These are phyloP conservation scores for Fraxinus ornus DNA, from an alignment of 305 asterid genomes.

Conservation along the genomic window DNA sequence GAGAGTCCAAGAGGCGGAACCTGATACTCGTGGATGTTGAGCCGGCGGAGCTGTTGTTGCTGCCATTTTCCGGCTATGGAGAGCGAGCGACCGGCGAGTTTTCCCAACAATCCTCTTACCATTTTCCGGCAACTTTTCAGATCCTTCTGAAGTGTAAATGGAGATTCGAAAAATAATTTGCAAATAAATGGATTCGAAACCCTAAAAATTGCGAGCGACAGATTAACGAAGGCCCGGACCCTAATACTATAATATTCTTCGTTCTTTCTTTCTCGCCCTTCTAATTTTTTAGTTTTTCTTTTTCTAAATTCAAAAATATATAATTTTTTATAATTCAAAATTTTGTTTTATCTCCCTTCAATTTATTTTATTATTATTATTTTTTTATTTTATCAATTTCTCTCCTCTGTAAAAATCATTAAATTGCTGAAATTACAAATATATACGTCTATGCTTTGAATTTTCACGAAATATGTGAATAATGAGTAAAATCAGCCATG, in stretches of 20 bases:
- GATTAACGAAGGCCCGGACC: slow-evolving; percentile 5
- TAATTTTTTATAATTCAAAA: too few relatives aligned
- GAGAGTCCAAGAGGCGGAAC: slow-evolving; percentile 29
- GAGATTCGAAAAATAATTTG: slow-evolving; percentile 4
- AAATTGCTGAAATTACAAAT: too few relatives aligned
- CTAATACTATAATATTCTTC: not conserved
- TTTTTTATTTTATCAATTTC: too few relatives aligned
- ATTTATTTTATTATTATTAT: too few relatives aligned
- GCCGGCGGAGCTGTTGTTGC: slow-evolving; percentile 98
- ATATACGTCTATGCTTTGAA: too few relatives aligned
- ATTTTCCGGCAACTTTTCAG: slow-evolving; percentile 30
- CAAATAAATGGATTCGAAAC: slow-evolving; percentile 1
- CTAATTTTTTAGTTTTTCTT: not conserved
- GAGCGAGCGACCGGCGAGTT: slow-evolving; percentile 69
- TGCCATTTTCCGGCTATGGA: slow-evolving; percentile 96
- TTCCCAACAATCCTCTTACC: slow-evolving; percentile 81
- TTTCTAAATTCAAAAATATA: too few relatives aligned
- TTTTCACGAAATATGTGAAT: too few relatives aligned
- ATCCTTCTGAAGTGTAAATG: slow-evolving; percentile 25
- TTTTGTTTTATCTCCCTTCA: too few relatives aligned
- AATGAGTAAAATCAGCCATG: too few relatives aligned
- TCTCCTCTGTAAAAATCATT: too few relatives aligned
- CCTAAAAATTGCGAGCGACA: slow-evolving; percentile 24
- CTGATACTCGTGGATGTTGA: slow-evolving; percentile 96
- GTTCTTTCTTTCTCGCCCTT: slow-evolving; percentile 1